These are phyloP conservation scores for Eucalyptus viminalis DNA, from an alignment of 345 rosid genomes.

Conservation along the genomic window DNA sequence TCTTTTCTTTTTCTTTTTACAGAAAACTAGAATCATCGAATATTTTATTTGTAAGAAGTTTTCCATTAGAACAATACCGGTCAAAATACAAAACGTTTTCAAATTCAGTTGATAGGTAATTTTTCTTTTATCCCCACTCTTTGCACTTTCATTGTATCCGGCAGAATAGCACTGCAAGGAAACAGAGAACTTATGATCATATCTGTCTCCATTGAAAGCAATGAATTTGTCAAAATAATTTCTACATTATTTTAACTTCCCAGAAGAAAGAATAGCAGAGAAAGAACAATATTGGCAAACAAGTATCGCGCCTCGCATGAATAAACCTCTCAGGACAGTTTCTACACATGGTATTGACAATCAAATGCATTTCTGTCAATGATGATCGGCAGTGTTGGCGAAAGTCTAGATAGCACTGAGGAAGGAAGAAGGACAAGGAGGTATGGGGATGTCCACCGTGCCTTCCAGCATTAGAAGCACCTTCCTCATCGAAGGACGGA, in stretches of 20 bases:
- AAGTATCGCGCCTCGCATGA: background rate
- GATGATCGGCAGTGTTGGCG: background rate
- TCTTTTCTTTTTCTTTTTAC: too few relatives aligned
- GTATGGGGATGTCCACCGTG: slow-evolving; percentile 3
- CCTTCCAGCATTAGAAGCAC: slow-evolving; percentile 5
- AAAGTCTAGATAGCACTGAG: background rate
- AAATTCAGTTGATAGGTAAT: background rate
- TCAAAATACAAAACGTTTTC: too few relatives aligned
- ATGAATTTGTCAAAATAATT: background rate
- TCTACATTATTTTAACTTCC: background rate
- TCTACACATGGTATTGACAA: background rate
- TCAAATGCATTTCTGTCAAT: background rate
- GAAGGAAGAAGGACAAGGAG: background rate
- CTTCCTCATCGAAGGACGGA: slow-evolving; percentile 1
- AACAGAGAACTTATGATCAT: too few relatives aligned
- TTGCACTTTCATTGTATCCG: background rate
- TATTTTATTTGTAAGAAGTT: background rate
- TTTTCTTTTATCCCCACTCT: background rate
- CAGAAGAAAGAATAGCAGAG: background rate
- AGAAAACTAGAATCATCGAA: background rate
- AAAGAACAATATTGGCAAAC: background rate
- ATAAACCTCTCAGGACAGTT: background rate
- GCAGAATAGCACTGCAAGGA: background rate
- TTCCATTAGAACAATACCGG: background rate
- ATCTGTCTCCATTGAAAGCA: background rate